Evolutionary conservation across 345 rosid species (phyloP).

Genomic region (Nasturtium officinale): DNA sequence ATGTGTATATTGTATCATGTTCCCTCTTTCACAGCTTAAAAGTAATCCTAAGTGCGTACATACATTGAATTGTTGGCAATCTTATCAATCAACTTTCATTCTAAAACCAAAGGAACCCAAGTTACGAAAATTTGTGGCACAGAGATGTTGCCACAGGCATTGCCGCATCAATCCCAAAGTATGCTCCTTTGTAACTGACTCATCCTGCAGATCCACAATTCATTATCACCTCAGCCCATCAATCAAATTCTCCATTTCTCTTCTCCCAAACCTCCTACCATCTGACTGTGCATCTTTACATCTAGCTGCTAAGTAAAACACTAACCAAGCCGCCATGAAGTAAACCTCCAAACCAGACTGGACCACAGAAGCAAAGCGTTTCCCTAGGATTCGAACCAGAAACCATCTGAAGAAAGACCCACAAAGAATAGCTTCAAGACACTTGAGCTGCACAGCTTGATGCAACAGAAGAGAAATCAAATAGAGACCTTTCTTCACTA

Average conservation of each 20-base stretch:
- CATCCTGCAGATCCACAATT: constrained; percentile 30
- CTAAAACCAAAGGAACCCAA: constrained; percentile 47
- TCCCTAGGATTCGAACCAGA: constrained; percentile 57
- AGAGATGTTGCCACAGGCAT: constrained; percentile 43
- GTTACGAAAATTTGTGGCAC: constrained; percentile 40
- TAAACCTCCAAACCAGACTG: constrained; percentile 83
- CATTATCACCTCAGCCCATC: constrained; percentile 67
- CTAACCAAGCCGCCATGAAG: constrained; percentile 88
- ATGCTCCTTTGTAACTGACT: constrained; percentile 29
- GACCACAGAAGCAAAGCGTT: constrained; percentile 54
- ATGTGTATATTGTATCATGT: constrained; percentile 32
- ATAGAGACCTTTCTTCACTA: constrained; percentile 85
- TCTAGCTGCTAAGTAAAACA: constrained; percentile 74
- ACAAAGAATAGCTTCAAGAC: constrained; percentile 77
- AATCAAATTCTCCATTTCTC: constrained; percentile 79
- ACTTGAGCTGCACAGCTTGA: constrained; percentile 79
- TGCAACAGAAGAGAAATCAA: constrained; percentile 66
- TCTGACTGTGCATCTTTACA: constrained; percentile 69
- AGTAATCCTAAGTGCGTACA: constrained; percentile 33
- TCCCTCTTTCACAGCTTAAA: constrained; percentile 35
- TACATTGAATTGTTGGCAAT: constrained; percentile 34
- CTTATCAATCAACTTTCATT: constrained; percentile 31
- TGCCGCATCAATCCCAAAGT: constrained; percentile 41
- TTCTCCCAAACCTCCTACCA: constrained; percentile 77
- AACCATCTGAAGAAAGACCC: constrained; percentile 73